These are phyloP conservation scores for Truncatella angustata DNA, from an alignment of 2,329 filamentous ascomycete genomes.

Conservation along the genomic window DNA sequence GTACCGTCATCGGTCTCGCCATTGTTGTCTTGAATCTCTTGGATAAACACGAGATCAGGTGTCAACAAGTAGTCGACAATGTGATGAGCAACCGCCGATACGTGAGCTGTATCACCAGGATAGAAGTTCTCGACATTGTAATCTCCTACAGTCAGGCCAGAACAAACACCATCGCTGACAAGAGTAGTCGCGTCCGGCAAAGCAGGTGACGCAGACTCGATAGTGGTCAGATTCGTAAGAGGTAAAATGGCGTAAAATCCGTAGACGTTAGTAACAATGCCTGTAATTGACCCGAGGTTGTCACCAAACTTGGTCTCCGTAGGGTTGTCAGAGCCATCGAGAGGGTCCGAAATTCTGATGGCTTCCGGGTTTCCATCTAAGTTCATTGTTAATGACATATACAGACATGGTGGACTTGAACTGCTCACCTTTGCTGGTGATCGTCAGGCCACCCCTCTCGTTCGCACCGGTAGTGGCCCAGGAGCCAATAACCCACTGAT, in stretches of 20 bases:
- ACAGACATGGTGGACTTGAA: background rate
- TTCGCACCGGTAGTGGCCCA: constrained; percentile 65
- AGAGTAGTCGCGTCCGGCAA: constrained; percentile 52
- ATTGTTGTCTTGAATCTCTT: constrained; percentile 69
- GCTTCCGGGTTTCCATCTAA: constrained; percentile 69
- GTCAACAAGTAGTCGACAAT: constrained; percentile 62
- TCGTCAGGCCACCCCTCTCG: constrained; percentile 61
- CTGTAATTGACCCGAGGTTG: constrained; percentile 62
- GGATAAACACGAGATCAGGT: constrained; percentile 66
- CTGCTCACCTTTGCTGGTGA: constrained; percentile 49
- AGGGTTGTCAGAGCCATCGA: constrained; percentile 64
- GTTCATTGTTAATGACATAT: too few relatives aligned
- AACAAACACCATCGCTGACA: constrained; percentile 53
- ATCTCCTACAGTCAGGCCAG: constrained; percentile 59
- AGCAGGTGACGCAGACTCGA: constrained; percentile 39
- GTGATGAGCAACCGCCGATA: constrained; percentile 60
- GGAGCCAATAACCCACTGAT: constrained; percentile 67
- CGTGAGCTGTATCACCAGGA: constrained; percentile 48
- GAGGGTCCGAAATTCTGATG: constrained; percentile 62
- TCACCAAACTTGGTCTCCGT: constrained; percentile 63
- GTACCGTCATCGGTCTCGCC: constrained; percentile 60
- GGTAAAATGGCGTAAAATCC: constrained; percentile 71
- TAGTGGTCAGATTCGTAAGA: constrained; percentile 52
- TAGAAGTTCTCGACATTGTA: constrained; percentile 72
- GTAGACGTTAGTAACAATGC: constrained; percentile 63